Conservation (phyloP, 148 eudicot species). For the Gaultheria prostrata region DNA sequence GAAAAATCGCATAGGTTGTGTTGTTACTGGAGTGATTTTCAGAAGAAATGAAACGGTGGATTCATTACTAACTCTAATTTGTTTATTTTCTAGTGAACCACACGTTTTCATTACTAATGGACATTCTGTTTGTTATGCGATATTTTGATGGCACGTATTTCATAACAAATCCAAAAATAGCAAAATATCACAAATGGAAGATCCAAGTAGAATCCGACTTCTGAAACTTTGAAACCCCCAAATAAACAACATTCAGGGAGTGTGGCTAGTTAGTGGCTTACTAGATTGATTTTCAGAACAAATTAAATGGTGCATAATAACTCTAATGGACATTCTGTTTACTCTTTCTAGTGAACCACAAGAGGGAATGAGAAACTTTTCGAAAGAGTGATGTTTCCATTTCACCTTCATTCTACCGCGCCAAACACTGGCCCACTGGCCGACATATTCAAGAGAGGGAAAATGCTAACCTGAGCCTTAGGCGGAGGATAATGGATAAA, state of each 20-base stretch:
- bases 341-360: neutral
- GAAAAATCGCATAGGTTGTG: too few relatives aligned
- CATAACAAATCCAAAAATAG: constrained; percentile 4
- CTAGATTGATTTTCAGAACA: neutral
- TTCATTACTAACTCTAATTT: too few relatives aligned
- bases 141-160: neutral
- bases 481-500: too few relatives aligned
- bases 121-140: too few relatives aligned
- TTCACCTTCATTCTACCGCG: neutral
- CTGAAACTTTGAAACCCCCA: neutral
- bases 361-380: neutral
- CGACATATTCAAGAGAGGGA: constrained; percentile 1
- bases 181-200: neutral
- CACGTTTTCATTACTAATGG: too few relatives aligned
- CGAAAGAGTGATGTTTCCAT: neutral
- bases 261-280: neutral
- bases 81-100: too few relatives aligned
- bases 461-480: too few relatives aligned
- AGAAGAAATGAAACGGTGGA: too few relatives aligned
- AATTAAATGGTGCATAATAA: neutral
- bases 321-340: neutral
- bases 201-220: constrained; percentile 4
- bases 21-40: too few relatives aligned
- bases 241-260: neutral
- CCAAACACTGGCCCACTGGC: neutral